phyloP scores from a whole-genome alignment of 2,329 filamentous ascomycete genomes.

The Purpureocillium lavendulum region DNA sequence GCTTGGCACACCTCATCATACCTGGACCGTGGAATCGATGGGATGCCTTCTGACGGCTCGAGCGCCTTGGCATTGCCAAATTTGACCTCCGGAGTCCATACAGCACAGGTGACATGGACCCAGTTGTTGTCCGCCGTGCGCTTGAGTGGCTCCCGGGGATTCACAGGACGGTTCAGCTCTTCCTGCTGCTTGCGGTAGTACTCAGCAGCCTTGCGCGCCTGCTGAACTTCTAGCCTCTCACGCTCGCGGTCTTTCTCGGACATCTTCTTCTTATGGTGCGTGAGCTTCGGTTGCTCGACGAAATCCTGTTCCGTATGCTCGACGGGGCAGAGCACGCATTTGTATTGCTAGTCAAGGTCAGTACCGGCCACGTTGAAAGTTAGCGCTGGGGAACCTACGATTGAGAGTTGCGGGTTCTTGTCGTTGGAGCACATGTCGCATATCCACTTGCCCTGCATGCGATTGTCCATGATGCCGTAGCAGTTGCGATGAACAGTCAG shows the following conservation, averaged over 20 bases:
- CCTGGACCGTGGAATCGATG: conserved; percentile 63
- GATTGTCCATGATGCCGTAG: conserved; percentile 73
- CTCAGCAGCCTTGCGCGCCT: conserved; percentile 70
- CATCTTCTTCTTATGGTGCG: conserved; percentile 69
- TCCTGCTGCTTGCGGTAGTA: conserved; percentile 77
- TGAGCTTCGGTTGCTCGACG: conserved; percentile 56
- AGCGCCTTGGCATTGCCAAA: conserved; percentile 80
- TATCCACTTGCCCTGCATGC: conserved; percentile 72
- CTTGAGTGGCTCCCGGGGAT: conserved; percentile 86
- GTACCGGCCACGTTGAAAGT: not conserved
- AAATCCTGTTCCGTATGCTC: conserved; percentile 75
- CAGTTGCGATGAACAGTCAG: conserved; percentile 87
- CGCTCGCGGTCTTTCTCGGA: conserved; percentile 85
- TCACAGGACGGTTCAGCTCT: conserved; percentile 71
- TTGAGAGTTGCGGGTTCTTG: conserved; percentile 84
- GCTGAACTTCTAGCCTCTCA: conserved; percentile 77
- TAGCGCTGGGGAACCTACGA: conserved; percentile 44
- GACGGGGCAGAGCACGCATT: conserved; percentile 86
- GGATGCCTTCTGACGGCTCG: conserved; percentile 83
- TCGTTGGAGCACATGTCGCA: conserved; percentile 97
- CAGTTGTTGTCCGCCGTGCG: conserved; percentile 94
- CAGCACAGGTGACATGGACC: conserved; percentile 89
- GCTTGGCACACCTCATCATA: conserved; percentile 76
- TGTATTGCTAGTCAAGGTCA: conserved; percentile 54
- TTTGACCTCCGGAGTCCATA: conserved; percentile 88